Conservation (phyloP, 1,284 basidiomycete species). For the Volvariella volvacea region DNA sequence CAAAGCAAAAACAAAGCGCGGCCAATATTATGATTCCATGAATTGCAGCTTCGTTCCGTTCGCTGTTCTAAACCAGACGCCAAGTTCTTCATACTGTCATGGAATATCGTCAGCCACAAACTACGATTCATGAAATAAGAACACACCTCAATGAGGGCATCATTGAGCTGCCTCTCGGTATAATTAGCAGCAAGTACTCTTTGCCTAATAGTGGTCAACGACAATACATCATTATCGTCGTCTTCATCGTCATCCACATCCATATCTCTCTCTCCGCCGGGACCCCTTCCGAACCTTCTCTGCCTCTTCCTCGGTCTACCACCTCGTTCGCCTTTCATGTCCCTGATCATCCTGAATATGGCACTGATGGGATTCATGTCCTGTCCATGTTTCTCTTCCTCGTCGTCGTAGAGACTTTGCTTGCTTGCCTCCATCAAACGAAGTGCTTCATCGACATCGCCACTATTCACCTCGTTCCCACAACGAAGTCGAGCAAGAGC, state of each 20-base stretch:
- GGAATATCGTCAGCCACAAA: constrained; percentile 10
- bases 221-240: constrained; percentile 54
- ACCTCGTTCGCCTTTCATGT: constrained; percentile 55
- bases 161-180: constrained; percentile 85
- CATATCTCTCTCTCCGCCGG: constrained; percentile 61
- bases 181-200: constrained; percentile 82
- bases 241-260: constrained; percentile 60
- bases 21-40: constrained; percentile 4
- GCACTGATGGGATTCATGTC: constrained; percentile 78
- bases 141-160: constrained; percentile 73
- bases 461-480: constrained; percentile 71
- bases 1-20: too few relatives aligned
- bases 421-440: constrained; percentile 97
- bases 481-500: constrained; percentile 90
- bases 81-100: constrained; percentile 74
- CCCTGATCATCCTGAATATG: constrained; percentile 87
- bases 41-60: constrained; percentile 73
- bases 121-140: constrained; percentile 5
- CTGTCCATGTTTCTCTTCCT: constrained; percentile 56
- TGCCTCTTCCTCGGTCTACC: constrained; percentile 32
- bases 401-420: constrained; percentile 80
- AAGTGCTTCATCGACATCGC: constrained; percentile 95
- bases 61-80: constrained; percentile 70
- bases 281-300: constrained; percentile 58
- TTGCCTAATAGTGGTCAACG: constrained; percentile 79